Percentiles rank a stretch among this genome's conserved stretches.
Conservation (phyloP, 2,329 filamentous ascomycete species). For the Diaporthe australafricana region DNA sequence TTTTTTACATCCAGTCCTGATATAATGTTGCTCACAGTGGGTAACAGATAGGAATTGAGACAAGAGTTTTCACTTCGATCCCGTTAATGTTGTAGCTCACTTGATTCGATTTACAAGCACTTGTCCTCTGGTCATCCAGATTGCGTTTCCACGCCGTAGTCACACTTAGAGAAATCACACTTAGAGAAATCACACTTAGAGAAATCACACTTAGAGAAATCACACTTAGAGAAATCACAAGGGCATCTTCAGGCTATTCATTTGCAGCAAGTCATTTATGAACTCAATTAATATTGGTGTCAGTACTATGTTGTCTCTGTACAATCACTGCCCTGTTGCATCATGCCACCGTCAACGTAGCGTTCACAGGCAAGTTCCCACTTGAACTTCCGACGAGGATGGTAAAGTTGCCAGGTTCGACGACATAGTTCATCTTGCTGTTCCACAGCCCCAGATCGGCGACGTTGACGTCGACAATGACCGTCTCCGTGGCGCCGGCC, state of each 20-base stretch:
- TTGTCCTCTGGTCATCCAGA: not conserved
- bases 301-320: not conserved
- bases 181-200: no score
- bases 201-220: not conserved
- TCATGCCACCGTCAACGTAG: conserved; percentile 63
- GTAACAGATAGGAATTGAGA: no score
- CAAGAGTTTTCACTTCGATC: not conserved
- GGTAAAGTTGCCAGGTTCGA: conserved; percentile 77
- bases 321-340: not conserved
- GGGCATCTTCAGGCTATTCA: not conserved
- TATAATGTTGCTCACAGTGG: not conserved
- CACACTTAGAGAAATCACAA: not conserved
- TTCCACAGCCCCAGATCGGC: conserved; percentile 68
- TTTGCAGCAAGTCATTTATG: not conserved
- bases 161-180: not conserved
- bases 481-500: conserved; percentile 67
- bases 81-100: not conserved
- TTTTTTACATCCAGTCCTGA: not conserved
- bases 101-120: not conserved
- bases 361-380: conserved; percentile 65
- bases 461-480: conserved; percentile 65
- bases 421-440: conserved; percentile 76
- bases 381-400: conserved; percentile 72
- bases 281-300: not conserved
- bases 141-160: not conserved